These are phyloP conservation scores for Pleomassaria siparia DNA, from an alignment of 2,329 filamentous ascomycete species.

Conservation along the genomic window DNA sequence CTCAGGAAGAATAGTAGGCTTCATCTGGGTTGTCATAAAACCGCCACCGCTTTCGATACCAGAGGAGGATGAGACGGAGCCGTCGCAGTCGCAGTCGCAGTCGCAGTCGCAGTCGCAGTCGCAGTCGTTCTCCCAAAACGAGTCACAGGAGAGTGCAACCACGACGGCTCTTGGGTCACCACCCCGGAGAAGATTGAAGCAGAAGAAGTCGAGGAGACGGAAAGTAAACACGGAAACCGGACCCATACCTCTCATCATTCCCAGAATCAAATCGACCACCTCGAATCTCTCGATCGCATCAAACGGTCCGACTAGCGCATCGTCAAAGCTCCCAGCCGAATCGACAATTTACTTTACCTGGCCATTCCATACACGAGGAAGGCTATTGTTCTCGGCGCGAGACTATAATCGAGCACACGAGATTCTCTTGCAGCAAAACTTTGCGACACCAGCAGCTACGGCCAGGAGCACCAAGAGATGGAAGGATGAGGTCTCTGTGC, in stretches of 20 bases:
- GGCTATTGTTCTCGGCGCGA: slow-evolving; percentile 62
- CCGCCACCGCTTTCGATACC: slow-evolving; percentile 53
- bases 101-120: slow-evolving; percentile 19
- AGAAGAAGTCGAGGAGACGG: slow-evolving; percentile 18
- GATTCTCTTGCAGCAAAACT: slow-evolving; percentile 72
- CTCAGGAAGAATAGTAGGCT: slow-evolving; percentile 86
- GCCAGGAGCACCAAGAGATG: slow-evolving; percentile 68
- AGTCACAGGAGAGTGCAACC: slow-evolving; percentile 18
- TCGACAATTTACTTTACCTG: slow-evolving; percentile 66
- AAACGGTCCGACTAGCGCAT: slow-evolving; percentile 44
- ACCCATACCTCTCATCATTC: slow-evolving; percentile 63
- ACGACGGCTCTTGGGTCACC: slow-evolving; percentile 7
- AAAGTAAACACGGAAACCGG: slow-evolving; percentile 50
- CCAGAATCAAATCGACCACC: slow-evolving; percentile 61
- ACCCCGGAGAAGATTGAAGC: slow-evolving; percentile 13
- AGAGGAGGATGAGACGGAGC: slow-evolving; percentile 28
- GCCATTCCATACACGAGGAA: slow-evolving; percentile 63
- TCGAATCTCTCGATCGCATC: slow-evolving; percentile 46
- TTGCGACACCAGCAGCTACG: slow-evolving; percentile 65
- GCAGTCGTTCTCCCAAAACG: slow-evolving; percentile 19
- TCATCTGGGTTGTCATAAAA: slow-evolving; percentile 86
- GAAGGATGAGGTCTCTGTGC: slow-evolving; percentile 64
- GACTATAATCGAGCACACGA: slow-evolving; percentile 70
- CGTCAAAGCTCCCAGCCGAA: slow-evolving; percentile 49
- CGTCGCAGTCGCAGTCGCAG: slow-evolving; percentile 26